Conservation (phyloP, 139 green algal species). For the Nannochloris sp. region DNA sequence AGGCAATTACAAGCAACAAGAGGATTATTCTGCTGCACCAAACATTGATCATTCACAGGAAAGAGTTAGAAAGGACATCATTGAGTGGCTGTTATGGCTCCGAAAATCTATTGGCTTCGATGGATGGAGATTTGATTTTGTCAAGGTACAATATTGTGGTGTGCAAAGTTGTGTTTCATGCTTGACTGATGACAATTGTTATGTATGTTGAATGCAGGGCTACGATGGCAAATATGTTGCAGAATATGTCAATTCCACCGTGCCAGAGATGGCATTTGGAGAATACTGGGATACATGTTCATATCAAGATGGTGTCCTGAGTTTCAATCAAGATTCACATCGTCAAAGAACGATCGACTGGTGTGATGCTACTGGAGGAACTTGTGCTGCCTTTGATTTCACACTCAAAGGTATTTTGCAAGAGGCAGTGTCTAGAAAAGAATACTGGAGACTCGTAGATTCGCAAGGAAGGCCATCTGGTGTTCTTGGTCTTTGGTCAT, state of each 20-base stretch:
- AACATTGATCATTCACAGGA: conserved; percentile 93
- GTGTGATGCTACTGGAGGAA: conserved; percentile 82
- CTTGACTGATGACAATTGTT: neutral
- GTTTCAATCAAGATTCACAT: conserved; percentile 91
- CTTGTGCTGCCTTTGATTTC: conserved; percentile 89
- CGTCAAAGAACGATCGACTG: conserved; percentile 88
- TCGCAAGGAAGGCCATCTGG: conserved; percentile 57
- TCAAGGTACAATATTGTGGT: conserved; percentile 44
- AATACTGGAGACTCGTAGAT: conserved; percentile 96
- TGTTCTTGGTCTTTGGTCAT: conserved; percentile 87
- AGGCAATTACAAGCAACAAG: conserved; percentile 64
- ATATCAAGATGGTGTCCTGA: conserved; percentile 90
- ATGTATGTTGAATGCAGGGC: conserved; percentile 3
- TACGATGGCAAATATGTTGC: conserved; percentile 46
- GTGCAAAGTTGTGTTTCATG: neutral
- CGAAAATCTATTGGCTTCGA: conserved; percentile 83
- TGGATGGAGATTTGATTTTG: conserved; percentile 93
- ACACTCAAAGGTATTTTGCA: conserved; percentile 85
- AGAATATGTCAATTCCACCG: conserved; percentile 77
- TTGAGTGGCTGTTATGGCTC: conserved; percentile 78
- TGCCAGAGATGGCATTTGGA: conserved; percentile 81
- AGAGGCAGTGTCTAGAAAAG: conserved; percentile 73
- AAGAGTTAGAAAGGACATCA: conserved; percentile 66
- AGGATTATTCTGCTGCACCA: conserved; percentile 84
- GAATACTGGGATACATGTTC: conserved; percentile 95